Percentiles rank a stretch among this genome's conserved stretches.
phyloP scores from a whole-genome alignment of 345 rosid genomes.

The Viola odorata region DNA sequence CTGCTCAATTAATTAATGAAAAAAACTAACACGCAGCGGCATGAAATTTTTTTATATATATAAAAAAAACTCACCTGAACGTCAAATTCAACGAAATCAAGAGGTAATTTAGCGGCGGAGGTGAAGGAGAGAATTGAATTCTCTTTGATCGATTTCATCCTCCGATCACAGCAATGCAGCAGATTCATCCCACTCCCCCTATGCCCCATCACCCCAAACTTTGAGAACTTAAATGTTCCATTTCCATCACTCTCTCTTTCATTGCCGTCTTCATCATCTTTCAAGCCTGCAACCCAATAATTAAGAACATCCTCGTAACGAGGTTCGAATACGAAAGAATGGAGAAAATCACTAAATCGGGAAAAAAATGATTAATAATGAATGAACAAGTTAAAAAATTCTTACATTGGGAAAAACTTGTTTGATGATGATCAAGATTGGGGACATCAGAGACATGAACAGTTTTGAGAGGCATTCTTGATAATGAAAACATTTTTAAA shows the following conservation, averaged over 20 bases:
- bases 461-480: constrained; percentile 41
- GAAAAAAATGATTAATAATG: background rate
- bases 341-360: background rate
- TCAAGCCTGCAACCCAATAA: background rate
- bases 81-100: constrained; percentile 79
- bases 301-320: too few species aligned
- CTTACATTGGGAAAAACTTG: constrained; percentile 16
- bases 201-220: constrained; percentile 25
- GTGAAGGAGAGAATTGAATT: constrained; percentile 60
- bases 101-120: constrained; percentile 56
- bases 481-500: background rate
- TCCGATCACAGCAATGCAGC: constrained; percentile 18
- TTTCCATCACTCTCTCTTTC: background rate
- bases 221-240: constrained; percentile 5
- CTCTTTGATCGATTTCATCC: constrained; percentile 27
- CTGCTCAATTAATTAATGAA: too few species aligned
- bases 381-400: constrained; percentile 18
- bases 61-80: constrained; percentile 82
- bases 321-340: background rate
- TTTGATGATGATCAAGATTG: constrained; percentile 35
- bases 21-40: too few species aligned
- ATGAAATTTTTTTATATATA: too few species aligned
- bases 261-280: background rate
- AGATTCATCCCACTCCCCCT: constrained; percentile 31
- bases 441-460: constrained; percentile 42